Percentiles rank a stretch among this genome's conserved stretches.
Conservation (phyloP, 2,329 filamentous ascomycete species). For the Xylariaceae sp. region DNA sequence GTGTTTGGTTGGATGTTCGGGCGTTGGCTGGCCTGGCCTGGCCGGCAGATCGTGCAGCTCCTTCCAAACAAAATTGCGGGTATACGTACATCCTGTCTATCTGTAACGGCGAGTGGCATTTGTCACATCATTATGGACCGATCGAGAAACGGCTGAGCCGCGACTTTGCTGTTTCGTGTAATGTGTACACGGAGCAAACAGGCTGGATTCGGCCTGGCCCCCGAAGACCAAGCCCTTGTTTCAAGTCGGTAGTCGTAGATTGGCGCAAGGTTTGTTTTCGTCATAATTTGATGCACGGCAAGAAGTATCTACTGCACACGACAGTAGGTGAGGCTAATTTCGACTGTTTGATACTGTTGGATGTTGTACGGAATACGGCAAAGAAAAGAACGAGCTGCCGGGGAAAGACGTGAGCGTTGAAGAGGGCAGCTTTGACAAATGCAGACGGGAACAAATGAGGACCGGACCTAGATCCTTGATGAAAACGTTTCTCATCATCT, state of each 20-base stretch:
- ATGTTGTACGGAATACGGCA: neutral
- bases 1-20: neutral
- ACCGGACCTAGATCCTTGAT: constrained; percentile 7
- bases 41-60: constrained; percentile 5
- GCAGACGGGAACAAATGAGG: constrained; percentile 3
- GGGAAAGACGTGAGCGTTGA: too few relatives aligned
- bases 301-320: too few relatives aligned
- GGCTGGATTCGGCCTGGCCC: neutral
- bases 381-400: neutral
- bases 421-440: constrained; percentile 8
- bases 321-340: neutral
- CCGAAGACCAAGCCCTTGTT: neutral
- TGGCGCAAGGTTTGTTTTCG: too few relatives aligned
- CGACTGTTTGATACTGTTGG: neutral
- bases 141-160: constrained; percentile 2
- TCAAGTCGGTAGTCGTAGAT: too few relatives aligned
- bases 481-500: constrained; percentile 7
- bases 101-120: constrained; percentile 6
- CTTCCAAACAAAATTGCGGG: constrained; percentile 2
- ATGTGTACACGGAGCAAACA: neutral
- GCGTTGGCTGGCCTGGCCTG: constrained; percentile 10
- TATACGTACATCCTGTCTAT: neutral
- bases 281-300: too few relatives aligned
- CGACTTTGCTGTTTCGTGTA: neutral
- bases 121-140: constrained; percentile 8